Conservation (phyloP, 2,329 filamentous ascomycete genomes). For the Ophiostoma pallidulum region DNA sequence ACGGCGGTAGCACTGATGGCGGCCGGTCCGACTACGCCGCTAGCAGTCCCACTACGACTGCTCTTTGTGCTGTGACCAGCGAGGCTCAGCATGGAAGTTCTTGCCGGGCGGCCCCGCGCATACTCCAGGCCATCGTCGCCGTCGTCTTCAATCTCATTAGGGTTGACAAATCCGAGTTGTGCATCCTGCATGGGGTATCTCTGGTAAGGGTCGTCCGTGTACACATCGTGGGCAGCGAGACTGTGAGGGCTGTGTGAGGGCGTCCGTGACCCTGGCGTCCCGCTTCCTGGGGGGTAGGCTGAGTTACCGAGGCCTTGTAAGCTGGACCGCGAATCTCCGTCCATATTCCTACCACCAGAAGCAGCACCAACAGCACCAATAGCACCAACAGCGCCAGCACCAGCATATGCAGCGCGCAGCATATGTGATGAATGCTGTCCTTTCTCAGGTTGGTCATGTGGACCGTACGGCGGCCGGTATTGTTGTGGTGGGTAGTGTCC, state of each 20-base stretch:
- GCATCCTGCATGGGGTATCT: slow-evolving; percentile 44
- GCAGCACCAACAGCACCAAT: slow-evolving; percentile 8
- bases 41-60: slow-evolving; percentile 19
- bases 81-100: slow-evolving; percentile 52
- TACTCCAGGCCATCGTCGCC: slow-evolving; percentile 73
- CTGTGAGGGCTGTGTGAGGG: slow-evolving; percentile 42
- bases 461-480: slow-evolving; percentile 1
- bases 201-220: slow-evolving; percentile 58
- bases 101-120: slow-evolving; percentile 32
- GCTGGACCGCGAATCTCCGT: slow-evolving; percentile 35
- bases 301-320: slow-evolving; percentile 30
- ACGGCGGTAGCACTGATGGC: slow-evolving; percentile 24
- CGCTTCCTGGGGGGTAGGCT: slow-evolving; percentile 25
- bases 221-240: slow-evolving; percentile 34
- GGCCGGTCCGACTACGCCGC: slow-evolving; percentile 13
- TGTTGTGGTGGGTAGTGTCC: slow-evolving; percentile 18
- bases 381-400: no score
- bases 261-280: slow-evolving; percentile 25
- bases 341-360: slow-evolving; percentile 16
- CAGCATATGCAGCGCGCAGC: slow-evolving; percentile 8
- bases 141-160: slow-evolving; percentile 74
- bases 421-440: slow-evolving; percentile 13
- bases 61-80: slow-evolving; percentile 35
- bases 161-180: slow-evolving; percentile 55
- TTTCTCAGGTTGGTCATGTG: slow-evolving; percentile 14